phyloP scores from a whole-genome alignment of 2,329 filamentous ascomycete species.

The Fusarium sp. region DNA sequence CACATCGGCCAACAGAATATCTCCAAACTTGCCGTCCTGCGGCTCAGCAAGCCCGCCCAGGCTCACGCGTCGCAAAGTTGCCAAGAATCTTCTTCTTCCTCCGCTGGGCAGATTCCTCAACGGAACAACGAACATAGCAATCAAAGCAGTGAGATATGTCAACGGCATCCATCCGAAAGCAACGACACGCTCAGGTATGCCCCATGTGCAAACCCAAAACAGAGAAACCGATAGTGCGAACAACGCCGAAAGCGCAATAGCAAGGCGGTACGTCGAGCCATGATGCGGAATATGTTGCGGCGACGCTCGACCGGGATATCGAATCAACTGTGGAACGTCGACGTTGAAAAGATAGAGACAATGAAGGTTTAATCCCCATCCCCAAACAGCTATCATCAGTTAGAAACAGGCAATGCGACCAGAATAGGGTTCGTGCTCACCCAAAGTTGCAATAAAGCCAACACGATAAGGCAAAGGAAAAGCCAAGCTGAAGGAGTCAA shows the following conservation, averaged over 20 bases:
- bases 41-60: constrained; percentile 88
- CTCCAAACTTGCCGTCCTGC: constrained; percentile 92
- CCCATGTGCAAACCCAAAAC: constrained; percentile 86
- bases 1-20: constrained; percentile 92
- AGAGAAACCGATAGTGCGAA: constrained; percentile 77
- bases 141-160: constrained; percentile 79
- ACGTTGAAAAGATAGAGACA: constrained; percentile 84
- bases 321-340: constrained; percentile 86
- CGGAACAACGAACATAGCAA: constrained; percentile 78
- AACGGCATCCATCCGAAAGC: constrained; percentile 89
- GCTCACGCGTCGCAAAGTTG: constrained; percentile 80
- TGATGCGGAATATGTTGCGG: constrained; percentile 79
- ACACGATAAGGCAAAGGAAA: constrained; percentile 92
- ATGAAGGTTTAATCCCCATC: constrained; percentile 93
- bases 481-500: constrained; percentile 88
- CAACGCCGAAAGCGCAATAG: constrained; percentile 78
- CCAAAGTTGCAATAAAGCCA: constrained; percentile 85
- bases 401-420: constrained; percentile 6
- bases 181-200: constrained; percentile 75
- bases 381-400: constrained; percentile 81
- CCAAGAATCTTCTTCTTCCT: constrained; percentile 80
- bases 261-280: constrained; percentile 86
- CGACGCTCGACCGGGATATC: constrained; percentile 82
- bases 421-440: constrained; percentile 60
- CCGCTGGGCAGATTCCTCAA: constrained; percentile 74